These are phyloP conservation scores for Gossypium australe DNA, from an alignment of 345 rosid species.

Conservation along the genomic window DNA sequence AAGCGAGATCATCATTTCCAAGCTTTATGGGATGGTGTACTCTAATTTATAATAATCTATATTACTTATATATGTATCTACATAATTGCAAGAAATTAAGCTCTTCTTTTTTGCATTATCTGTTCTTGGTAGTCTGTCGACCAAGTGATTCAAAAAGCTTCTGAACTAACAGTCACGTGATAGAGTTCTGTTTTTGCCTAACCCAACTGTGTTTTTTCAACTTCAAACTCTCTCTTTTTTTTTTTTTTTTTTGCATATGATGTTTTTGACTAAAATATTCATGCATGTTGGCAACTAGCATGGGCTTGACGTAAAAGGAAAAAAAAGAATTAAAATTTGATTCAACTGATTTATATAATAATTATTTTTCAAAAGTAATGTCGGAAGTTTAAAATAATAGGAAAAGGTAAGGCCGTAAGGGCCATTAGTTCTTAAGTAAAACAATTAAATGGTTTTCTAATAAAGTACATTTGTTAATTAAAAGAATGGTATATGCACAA, in stretches of 20 bases:
- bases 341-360: too few relatives aligned
- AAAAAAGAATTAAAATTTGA: too few relatives aligned
- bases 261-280: not conserved
- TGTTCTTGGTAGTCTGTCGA: slow-evolving; percentile 11
- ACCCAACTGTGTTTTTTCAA: not conserved
- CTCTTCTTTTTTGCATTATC: slow-evolving; percentile 15
- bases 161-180: not conserved
- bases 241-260: not conserved
- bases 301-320: too few relatives aligned
- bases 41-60: not conserved
- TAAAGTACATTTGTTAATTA: too few relatives aligned
- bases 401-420: too few relatives aligned
- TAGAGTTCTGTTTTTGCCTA: not conserved
- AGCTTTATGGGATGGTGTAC: slow-evolving; percentile 19
- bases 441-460: too few relatives aligned
- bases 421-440: too few relatives aligned
- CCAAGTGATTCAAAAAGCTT: slow-evolving; percentile 2
- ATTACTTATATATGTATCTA: not conserved
- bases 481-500: too few relatives aligned
- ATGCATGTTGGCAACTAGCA: not conserved
- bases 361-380: too few relatives aligned
- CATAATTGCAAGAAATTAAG: not conserved
- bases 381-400: too few relatives aligned
- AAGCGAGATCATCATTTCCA: slow-evolving; percentile 27
- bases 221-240: not conserved